Evolutionary conservation across 2,329 filamentous ascomycete species (phyloP).

Genomic region (Lachnellula occidentalis): DNA sequence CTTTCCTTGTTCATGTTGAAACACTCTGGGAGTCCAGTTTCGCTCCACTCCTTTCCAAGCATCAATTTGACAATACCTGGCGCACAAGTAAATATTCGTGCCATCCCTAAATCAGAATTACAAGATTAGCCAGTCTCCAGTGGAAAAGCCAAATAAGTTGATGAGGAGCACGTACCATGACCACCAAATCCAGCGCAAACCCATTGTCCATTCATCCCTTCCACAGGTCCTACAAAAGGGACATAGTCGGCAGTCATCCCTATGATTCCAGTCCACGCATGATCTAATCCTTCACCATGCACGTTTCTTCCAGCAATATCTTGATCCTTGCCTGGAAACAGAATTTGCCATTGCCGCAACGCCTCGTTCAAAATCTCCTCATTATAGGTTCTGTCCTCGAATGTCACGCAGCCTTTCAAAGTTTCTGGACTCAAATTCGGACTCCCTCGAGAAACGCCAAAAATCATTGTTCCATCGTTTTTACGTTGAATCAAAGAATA

Average conservation of each 20-base stretch:
- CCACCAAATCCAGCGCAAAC: slow-evolving; percentile 47
- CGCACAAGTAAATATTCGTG: slow-evolving; percentile 41
- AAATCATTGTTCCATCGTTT: slow-evolving; percentile 36
- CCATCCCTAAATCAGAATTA: slow-evolving; percentile 29
- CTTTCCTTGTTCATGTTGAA: slow-evolving; percentile 28
- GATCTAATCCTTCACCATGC: slow-evolving; percentile 40
- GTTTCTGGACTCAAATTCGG: slow-evolving; percentile 33
- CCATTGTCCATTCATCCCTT: slow-evolving; percentile 39
- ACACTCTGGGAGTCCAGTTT: slow-evolving; percentile 35
- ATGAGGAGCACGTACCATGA: slow-evolving; percentile 34
- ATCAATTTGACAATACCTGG: slow-evolving; percentile 40
- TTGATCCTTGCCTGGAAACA: slow-evolving; percentile 31
- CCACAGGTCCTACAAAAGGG: slow-evolving; percentile 40
- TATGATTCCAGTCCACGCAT: slow-evolving; percentile 44
- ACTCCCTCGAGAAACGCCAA: slow-evolving; percentile 39
- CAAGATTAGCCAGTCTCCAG: not conserved
- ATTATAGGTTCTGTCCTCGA: slow-evolving; percentile 37
- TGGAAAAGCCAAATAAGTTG: not conserved
- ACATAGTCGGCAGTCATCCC: slow-evolving; percentile 43
- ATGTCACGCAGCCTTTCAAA: slow-evolving; percentile 28
- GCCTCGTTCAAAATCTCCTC: slow-evolving; percentile 37
- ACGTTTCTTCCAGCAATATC: slow-evolving; percentile 1
- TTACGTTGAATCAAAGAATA: slow-evolving; percentile 44
- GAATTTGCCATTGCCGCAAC: slow-evolving; percentile 30
- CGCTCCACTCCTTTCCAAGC: slow-evolving; percentile 34